Evolutionary conservation across 805 yeast species (phyloP), one percentile per base, ranked within the genome.

Genomic region (Cyberlindnera amylophila): DNA sequence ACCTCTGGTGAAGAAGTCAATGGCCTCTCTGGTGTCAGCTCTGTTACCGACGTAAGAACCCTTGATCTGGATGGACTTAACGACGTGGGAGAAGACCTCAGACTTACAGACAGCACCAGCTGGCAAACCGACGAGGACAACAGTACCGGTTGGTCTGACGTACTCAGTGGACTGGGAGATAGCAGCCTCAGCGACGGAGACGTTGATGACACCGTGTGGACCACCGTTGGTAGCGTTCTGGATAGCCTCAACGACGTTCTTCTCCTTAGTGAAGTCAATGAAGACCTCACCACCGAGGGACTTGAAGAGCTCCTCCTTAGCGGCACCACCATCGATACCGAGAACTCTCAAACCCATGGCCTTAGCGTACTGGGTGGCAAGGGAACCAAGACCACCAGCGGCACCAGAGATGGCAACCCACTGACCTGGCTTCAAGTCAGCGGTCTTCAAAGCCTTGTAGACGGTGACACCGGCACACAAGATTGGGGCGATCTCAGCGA

Each of bases 401-500:
- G 88, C 88, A 65, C 90, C 90, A 45, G 85, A 77, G 54, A 82
- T 67, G 53, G 85, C 83, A 46, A 82, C 82, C 86, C 86, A 82
- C 55, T 83, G 75, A 54, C 89, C 89, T 46, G 88, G 77, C 46
- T 53, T 62, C 58, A 82, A 69, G 44, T 75, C 76, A 42, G 95
- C 86, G 34, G 86, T 82, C 74, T 86, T 86, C 62, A 86, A 71
- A 34, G 95, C 96, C 74, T 86, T 86, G 81, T 86, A 86, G 45
- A 85, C 95, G 32, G 96, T 86, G 65, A 86, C 80, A 67, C 96
- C 96, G 29, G 95, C 96, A 71, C 96, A 86, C 59, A 87, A 75
- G 61, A 86, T 79, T 55, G 96, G 95, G 10, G 95, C 81, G 49
- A 79, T 75, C 51, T 70, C 72, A 42, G 91, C 89, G 55, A 86